Evolutionary conservation across 2,329 filamentous ascomycete genomes (phyloP), one percentile per base, ranked within the genome.

Genomic region (Fusarium proliferatum): DNA sequence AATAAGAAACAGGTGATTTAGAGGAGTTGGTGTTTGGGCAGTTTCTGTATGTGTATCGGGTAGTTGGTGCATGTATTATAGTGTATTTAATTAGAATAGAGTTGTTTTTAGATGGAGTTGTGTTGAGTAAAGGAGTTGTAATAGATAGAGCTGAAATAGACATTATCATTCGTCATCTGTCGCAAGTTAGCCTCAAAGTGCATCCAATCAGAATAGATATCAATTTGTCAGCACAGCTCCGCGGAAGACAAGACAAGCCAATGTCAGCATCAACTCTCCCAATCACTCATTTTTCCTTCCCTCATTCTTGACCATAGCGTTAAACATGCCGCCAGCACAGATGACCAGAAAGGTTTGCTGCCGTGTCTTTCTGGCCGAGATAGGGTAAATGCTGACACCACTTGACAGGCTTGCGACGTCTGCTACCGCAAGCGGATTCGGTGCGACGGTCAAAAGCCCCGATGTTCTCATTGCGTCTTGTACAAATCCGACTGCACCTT

Each of bases 341-440:
- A 41, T 41, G 19, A 28, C 21, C 6, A 56, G 58, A 42, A 61
- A 61, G 58, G 58, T 61, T 33, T 13, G n/a, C 9, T 8, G 2
- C 4, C 23, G 5, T 16, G 5, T 5, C n/a, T 23, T 6, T 2
- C 15, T 10, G 16, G 0, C 21, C 8, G 9, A 6, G 8, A 0
- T 12, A n/a, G 13, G 2, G 2, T 5, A 5, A 26, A 9, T n/a
- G 11, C 53, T 63, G 17, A 63, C 23, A 9, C 2, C 3, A 4
- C 19, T 1, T 26, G 2, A n/a, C 2, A 75, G 71, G 69, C 72
- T 1, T 75, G 72, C 26, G 72, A 74, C 11, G 39, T 75, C 5
- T 75, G 72, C 38, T 75, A 75, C 23, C 34, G 36, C 13, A 72
- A 62, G 34, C 69, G 65, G 19, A 74, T 74, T 21, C 66, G 72